Base-by-base conservation (phyloP, 768 basidiomycete genomes). In the Leccinum longicurvipes region DNA sequence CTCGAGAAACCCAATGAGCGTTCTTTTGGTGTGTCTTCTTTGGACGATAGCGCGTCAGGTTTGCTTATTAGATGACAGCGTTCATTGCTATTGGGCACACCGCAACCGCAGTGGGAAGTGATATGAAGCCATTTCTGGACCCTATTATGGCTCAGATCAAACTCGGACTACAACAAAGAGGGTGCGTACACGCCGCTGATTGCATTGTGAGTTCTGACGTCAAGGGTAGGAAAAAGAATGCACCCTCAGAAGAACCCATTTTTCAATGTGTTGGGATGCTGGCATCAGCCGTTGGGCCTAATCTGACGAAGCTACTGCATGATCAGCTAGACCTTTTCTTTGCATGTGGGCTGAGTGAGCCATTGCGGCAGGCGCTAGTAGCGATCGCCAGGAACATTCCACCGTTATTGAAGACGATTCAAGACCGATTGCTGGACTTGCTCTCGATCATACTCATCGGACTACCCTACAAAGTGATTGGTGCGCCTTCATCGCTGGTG, bases 231-330 rank as follows among this genome's bases (percentile, higher is more conserved):
- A 86, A 87, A 67, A 96, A 94, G 78, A 94, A 93, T 67, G 91
- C 93, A 2, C 90, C 91, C 3, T 86, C 88, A 15, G 95, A 98
- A 71, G 93, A 93, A 60, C 89, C 95, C 0, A 93, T 98, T 56
- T 98, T 99, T 67, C 92, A 98, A 78, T 98, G 97, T 72, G 83
- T 99, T 56, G 93, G 93, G 34, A 96, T 98, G 93, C 77, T 99
- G 42, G 93, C 95, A 1, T 83, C 86, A 2, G 92, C 97, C 9
- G 94, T 99, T 29, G 97, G 97, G 1, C 94, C 94, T 3, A 96
- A 94, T 70, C 76, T 99, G 47, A 98, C 97, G 0, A 94, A 96
- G 67, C 79, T 96, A 46, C 79, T 99, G 55, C 97, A 98, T 71
- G 97, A 98, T 66, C 90, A 98, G 62, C 82, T 99, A 29, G 95